Percentiles rank a stretch among this genome's conserved stretches.
phyloP scores from a whole-genome alignment of 345 rosid genomes.

The Balakata baccata region DNA sequence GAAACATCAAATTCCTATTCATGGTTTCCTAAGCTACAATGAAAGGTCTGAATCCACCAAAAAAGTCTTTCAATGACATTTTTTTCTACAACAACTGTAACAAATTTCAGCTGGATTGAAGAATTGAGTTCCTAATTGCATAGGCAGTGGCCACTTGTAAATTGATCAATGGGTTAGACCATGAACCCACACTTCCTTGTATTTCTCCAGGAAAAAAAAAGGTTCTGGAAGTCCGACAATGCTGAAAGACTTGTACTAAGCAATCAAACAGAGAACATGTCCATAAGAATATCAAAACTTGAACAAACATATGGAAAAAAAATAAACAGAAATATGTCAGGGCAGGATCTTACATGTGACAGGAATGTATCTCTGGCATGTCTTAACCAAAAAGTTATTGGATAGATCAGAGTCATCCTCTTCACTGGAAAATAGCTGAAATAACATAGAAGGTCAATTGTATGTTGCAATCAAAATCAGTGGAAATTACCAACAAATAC shows the following conservation, averaged over 20 bases:
- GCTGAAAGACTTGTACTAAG: neutral
- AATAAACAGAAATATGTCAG: neutral
- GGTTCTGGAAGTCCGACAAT: neutral
- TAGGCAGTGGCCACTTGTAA: neutral
- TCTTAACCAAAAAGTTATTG: constrained; percentile 80
- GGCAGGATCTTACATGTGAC: constrained; percentile 62
- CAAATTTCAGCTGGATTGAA: neutral
- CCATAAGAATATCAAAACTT: neutral
- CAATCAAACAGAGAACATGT: neutral
- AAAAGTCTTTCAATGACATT: neutral
- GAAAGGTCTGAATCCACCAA: neutral
- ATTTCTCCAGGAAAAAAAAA: neutral
- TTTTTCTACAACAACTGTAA: neutral
- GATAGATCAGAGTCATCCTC: constrained; percentile 81
- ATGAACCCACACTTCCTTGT: neutral
- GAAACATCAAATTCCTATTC: neutral
- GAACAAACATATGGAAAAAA: neutral
- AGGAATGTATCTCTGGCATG: constrained; percentile 90
- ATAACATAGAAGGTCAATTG: constrained; percentile 12
- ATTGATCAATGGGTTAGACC: constrained; percentile 1
- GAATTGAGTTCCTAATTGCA: neutral
- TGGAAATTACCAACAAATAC: neutral
- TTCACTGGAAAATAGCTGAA: constrained; percentile 70
- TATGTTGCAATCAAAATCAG: constrained; percentile 12
- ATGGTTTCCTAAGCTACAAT: neutral